Conservation (phyloP, 495 filamentous ascomycete species). For the Aspergillus biplanus region DNA sequence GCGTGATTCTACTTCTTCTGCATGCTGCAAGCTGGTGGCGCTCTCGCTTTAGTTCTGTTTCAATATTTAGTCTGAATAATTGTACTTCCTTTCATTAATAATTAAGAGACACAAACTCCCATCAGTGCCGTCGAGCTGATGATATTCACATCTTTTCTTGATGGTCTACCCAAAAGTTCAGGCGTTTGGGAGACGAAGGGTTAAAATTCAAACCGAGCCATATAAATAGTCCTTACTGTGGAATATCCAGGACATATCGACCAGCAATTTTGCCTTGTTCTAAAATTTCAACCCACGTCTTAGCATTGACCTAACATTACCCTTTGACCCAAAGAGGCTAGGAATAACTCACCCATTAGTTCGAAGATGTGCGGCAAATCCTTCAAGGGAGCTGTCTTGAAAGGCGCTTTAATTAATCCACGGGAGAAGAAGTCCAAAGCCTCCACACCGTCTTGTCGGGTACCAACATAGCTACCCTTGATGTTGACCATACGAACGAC, state of each 20-base stretch:
- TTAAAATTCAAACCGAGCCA: too few species aligned
- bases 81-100: too few species aligned
- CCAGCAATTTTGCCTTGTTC: conserved; percentile 79
- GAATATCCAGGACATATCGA: conserved; percentile 81
- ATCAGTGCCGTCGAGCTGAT: too few species aligned
- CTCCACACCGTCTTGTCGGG: conserved; percentile 80
- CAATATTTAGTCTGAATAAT: too few species aligned
- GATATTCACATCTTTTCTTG: too few species aligned
- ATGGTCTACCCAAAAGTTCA: too few species aligned
- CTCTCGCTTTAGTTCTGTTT: too few species aligned
- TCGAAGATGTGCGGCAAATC: conserved; percentile 78
- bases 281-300: conserved; percentile 21
- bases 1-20: too few species aligned
- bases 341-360: conserved; percentile 57
- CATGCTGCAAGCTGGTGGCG: too few species aligned
- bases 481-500: conserved; percentile 90
- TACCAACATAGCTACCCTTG: conserved; percentile 92
- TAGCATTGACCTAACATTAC: neutral
- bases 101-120: too few species aligned
- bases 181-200: too few species aligned
- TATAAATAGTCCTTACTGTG: conserved; percentile 39
- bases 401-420: conserved; percentile 83
- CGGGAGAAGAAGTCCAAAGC: conserved; percentile 85
- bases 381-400: conserved; percentile 77
- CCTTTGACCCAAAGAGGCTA: neutral